Conservation (phyloP, 305 asterid species). For the Fraxinus paxiana region DNA sequence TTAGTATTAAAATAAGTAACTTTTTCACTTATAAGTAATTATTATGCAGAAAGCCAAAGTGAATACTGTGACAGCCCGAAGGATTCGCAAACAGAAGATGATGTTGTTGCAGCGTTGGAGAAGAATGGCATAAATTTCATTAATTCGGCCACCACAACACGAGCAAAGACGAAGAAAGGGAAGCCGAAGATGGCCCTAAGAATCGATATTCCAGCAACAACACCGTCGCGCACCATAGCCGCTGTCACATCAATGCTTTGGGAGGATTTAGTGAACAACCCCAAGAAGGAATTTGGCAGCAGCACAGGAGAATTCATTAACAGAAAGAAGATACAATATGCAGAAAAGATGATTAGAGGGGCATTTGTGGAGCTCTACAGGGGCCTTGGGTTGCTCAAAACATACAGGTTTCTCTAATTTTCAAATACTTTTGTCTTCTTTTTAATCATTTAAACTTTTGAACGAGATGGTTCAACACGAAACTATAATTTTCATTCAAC, state of each 20-base stretch:
- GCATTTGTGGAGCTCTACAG: conserved; percentile 81
- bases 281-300: conserved; percentile 47
- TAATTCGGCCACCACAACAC: conserved; percentile 43
- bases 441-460: neutral
- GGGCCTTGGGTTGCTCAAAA: conserved; percentile 78
- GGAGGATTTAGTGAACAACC: conserved; percentile 69
- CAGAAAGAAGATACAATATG: conserved; percentile 66
- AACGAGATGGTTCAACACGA: neutral
- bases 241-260: conserved; percentile 74
- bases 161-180: conserved; percentile 44
- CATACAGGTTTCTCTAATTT: conserved; percentile 51
- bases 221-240: conserved; percentile 67
- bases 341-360: conserved; percentile 80
- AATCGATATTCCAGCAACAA: conserved; percentile 80
- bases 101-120: conserved; percentile 55
- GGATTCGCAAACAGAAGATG: conserved; percentile 39
- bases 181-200: conserved; percentile 58
- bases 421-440: too few relatives aligned
- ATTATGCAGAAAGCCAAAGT: conserved; percentile 35
- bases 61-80: conserved; percentile 43
- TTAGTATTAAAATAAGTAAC: neutral
- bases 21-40: neutral
- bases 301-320: conserved; percentile 38
- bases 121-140: conserved; percentile 58
- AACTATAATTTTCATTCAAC: neutral